A percentile compares a stretch with the other conserved stretches of the same genome.
Evolutionary conservation across 2,329 filamentous ascomycete species (phyloP).

Genomic region (Cadophora sp.): DNA sequence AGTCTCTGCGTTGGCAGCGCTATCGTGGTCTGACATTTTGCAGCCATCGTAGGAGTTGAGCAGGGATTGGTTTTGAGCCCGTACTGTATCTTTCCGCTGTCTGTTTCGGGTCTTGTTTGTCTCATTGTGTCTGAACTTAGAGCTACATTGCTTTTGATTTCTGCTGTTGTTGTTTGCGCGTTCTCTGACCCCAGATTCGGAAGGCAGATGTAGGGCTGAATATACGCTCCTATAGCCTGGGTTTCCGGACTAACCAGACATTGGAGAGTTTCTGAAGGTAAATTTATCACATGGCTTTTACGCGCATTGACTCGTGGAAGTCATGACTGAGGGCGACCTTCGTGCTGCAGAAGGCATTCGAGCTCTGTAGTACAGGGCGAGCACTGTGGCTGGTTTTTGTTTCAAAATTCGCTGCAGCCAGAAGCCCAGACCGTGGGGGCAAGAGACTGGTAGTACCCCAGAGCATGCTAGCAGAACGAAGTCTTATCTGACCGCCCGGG

Average conservation of each 20-base stretch:
- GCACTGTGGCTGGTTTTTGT: neutral
- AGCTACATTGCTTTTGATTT: neutral
- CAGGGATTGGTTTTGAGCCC: neutral
- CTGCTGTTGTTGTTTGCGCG: neutral
- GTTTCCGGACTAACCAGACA: neutral
- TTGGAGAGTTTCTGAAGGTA: neutral
- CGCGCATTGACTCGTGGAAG: neutral
- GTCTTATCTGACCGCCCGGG: neutral
- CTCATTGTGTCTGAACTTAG: neutral
- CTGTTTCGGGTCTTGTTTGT: neutral
- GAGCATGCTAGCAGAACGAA: neutral
- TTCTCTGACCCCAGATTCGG: neutral
- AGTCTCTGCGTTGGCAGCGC: neutral
- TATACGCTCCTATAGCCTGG: neutral
- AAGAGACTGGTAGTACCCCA: neutral
- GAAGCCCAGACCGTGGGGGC: neutral
- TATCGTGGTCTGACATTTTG: neutral
- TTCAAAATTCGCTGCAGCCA: neutral
- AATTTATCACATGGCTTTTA: neutral
- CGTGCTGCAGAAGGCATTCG: neutral
- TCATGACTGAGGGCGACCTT: neutral
- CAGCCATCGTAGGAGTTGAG: neutral
- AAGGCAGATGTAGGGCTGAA: neutral
- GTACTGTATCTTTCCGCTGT: neutral
- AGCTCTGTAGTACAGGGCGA: constrained; percentile 1